Percentiles rank a stretch among this genome's conserved stretches.
These are phyloP conservation scores for Phytophthora quininea DNA, from an alignment of 352 stramenopile genomes.

Conservation along the genomic window DNA sequence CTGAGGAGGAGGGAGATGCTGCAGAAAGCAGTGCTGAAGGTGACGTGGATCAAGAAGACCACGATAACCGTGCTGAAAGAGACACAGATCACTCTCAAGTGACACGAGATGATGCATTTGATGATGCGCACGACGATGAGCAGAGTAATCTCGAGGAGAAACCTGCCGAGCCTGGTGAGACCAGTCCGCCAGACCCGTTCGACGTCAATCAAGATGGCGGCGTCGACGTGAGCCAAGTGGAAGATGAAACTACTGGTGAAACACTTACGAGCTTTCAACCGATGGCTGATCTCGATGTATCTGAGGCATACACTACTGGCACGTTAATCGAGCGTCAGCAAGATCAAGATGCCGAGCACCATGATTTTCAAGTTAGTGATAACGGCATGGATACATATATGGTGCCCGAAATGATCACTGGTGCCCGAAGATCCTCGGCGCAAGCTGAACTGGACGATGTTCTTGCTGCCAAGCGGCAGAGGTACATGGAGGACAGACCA, in stretches of 20 bases:
- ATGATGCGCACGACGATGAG: background rate
- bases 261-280: no score
- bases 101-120: background rate
- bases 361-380: background rate
- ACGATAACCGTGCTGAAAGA: background rate
- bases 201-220: no score
- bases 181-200: no score
- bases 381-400: slow-evolving; percentile 11
- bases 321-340: background rate
- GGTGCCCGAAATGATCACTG: slow-evolving; percentile 4
- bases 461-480: slow-evolving; percentile 5
- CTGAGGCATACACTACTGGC: background rate
- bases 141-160: no score
- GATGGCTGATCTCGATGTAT: background rate
- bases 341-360: background rate
- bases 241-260: no score
- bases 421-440: background rate
- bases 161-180: no score
- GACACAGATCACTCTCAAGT: background rate
- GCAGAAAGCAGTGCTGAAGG: background rate
- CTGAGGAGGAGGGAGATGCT: no score
- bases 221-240: no score
- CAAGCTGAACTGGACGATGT: slow-evolving; percentile 18
- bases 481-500: background rate
- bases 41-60: background rate